Evolutionary conservation across 2,329 filamentous ascomycete species (phyloP).

Genomic region (Aureobasidium sp.): DNA sequence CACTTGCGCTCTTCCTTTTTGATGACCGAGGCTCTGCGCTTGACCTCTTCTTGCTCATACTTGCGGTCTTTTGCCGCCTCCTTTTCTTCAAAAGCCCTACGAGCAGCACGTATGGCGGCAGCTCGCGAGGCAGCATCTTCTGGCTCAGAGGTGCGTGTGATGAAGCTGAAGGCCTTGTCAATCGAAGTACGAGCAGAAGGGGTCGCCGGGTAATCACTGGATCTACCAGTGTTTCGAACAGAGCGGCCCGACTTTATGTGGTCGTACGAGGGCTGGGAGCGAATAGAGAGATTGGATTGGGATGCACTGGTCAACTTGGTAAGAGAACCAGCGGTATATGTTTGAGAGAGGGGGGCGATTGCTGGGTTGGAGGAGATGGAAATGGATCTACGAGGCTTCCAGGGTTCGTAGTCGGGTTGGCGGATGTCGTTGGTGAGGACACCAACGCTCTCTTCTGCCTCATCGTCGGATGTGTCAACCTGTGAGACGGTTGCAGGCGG

Average conservation of each 20-base stretch:
- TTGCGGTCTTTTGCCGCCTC: constrained; percentile 50
- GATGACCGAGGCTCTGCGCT: constrained; percentile 36
- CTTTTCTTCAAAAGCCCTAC: constrained; percentile 51
- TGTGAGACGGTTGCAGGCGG: constrained; percentile 44
- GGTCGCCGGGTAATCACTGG: constrained; percentile 41
- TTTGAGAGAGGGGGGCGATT: constrained; percentile 25
- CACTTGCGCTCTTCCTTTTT: constrained; percentile 36
- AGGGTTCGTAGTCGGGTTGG: constrained; percentile 31
- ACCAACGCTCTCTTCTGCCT: constrained; percentile 32
- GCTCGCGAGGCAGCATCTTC: constrained; percentile 43
- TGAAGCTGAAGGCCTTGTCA: constrained; percentile 46
- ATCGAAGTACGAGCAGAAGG: constrained; percentile 49
- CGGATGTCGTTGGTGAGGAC: constrained; percentile 39
- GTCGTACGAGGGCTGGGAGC: constrained; percentile 19
- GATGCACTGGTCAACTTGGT: constrained; percentile 44
- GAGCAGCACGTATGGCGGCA: constrained; percentile 47
- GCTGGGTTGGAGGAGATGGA: constrained; percentile 31
- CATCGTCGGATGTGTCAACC: constrained; percentile 39
- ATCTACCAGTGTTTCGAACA: constrained; percentile 42
- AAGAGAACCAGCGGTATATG: constrained; percentile 30
- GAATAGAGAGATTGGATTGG: constrained; percentile 45
- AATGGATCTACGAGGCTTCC: constrained; percentile 33
- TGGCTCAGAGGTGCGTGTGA: constrained; percentile 33
- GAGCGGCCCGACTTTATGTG: constrained; percentile 28
- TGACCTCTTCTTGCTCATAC: constrained; percentile 44